Conservation (phyloP, 768 basidiomycete species). For the Lactarius deliciosus region DNA sequence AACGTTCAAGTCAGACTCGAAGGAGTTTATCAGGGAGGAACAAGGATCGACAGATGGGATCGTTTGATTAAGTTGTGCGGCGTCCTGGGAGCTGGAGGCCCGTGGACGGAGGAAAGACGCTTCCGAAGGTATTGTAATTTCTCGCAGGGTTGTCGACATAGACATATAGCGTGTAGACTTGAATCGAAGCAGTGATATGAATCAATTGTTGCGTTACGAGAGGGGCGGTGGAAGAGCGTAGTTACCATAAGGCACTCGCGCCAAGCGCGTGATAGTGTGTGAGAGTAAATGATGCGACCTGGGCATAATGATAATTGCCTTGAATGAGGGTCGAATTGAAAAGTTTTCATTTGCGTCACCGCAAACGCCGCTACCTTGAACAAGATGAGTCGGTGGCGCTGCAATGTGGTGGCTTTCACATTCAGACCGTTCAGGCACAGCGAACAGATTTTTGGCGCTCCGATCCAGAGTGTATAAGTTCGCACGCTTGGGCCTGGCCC, state of each 20-base stretch:
- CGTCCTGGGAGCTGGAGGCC: background rate
- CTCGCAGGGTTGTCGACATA: slow-evolving; percentile 5
- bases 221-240: slow-evolving; percentile 5
- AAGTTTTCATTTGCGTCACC: background rate
- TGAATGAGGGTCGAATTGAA: background rate
- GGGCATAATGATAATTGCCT: background rate
- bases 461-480: background rate
- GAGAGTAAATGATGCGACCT: background rate
- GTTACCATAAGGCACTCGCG: background rate
- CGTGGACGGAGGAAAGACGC: slow-evolving; percentile 12
- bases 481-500: background rate
- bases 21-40: background rate
- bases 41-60: background rate
- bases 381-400: background rate
- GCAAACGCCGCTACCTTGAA: background rate
- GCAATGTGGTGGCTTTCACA: background rate
- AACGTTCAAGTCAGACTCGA: background rate
- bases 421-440: background rate
- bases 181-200: slow-evolving; percentile 2
- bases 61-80: background rate
- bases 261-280: background rate
- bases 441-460: background rate
- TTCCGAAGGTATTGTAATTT: background rate
- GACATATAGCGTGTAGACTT: background rate
- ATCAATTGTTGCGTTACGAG: background rate